A percentile compares a stretch with the other conserved stretches of the same genome.
These are phyloP conservation scores for Pezizomycotina sp. DNA, from an alignment of 2,329 filamentous ascomycete genomes.

Conservation along the genomic window DNA sequence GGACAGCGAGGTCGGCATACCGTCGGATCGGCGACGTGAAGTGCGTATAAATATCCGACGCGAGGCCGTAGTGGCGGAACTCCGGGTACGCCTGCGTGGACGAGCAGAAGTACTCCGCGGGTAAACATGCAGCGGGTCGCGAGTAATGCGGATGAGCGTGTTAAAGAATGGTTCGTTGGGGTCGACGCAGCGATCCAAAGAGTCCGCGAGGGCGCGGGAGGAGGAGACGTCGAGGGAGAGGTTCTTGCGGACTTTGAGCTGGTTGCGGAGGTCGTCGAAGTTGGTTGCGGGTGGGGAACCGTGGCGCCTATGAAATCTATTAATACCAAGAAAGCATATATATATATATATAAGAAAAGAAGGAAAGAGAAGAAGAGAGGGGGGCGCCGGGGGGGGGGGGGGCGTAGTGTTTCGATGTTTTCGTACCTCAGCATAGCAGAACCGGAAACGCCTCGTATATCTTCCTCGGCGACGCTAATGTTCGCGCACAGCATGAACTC, in stretches of 20 bases:
- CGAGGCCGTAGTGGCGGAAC: slow-evolving; percentile 92
- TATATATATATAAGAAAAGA: too few species aligned
- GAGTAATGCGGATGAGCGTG: slow-evolving; percentile 89
- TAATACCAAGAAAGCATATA: too few species aligned
- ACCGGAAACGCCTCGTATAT: slow-evolving; percentile 83
- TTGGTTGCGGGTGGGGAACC: slow-evolving; percentile 84
- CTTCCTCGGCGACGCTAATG: slow-evolving; percentile 74
- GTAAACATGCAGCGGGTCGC: slow-evolving; percentile 98
- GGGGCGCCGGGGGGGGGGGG: too few species aligned
- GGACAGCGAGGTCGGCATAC: slow-evolving; percentile 89
- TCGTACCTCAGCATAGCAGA: slow-evolving; percentile 63
- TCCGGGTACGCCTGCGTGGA: slow-evolving; percentile 85
- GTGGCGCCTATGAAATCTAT: slow-evolving; percentile 48
- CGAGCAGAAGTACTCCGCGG: slow-evolving; percentile 93
- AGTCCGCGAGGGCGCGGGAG: slow-evolving; percentile 84
- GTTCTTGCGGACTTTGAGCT: slow-evolving; percentile 72
- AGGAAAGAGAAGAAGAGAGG: too few species aligned
- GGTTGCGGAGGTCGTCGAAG: slow-evolving; percentile 83
- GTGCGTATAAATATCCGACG: slow-evolving; percentile 93
- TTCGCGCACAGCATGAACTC: slow-evolving; percentile 99
- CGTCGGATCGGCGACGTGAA: slow-evolving; percentile 95
- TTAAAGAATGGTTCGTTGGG: slow-evolving; percentile 85
- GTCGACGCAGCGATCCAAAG: slow-evolving; percentile 71
- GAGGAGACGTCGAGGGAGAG: slow-evolving; percentile 69
- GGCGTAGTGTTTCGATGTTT: too few species aligned